Evolutionary conservation across 1,284 basidiomycete genomes (phyloP), one percentile per base, ranked within the genome.

Genomic region (Cystobasidium pallidum): DNA sequence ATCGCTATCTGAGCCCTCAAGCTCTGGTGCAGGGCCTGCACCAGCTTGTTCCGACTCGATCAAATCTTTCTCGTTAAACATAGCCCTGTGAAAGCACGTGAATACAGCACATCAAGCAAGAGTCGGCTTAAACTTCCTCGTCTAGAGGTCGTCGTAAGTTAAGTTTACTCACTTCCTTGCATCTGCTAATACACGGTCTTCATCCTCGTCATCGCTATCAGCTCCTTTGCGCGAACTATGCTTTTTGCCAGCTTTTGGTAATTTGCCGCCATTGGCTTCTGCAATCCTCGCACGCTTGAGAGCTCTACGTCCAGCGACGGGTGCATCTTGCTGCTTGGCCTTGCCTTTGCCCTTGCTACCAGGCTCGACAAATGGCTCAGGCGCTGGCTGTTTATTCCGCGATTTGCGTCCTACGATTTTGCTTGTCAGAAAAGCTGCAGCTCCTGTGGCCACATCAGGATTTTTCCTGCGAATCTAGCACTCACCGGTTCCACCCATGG

Each of bases 1-100:
- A 26, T 65, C 62, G 26, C 62, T 65, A 11, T 49, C 32, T 65
- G 6, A 49, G 24, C 45, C 47, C 66, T 74, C 54, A 28, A 49
- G 73, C 59, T 41, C 57, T 52, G n/a, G 75, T 64, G 26, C 70
- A 55, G 68, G 75, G 72, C 11, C 72, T 24, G 17, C 67, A 45
- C 67, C 72, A 32, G 67, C 55, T 17, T 34, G 58, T 15, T 72
- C 66, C 30, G 78, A 78, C 52, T 73, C 77, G 28, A 76, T 64
- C 39, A 79, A 72, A 72, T 79, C 78, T 55, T 77, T 73, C n/a
- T 77, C 75, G 66, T 76, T 72, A 68, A 78, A 78, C 30, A 78
- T 74, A 13, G 77, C 76, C 11, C 77, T 78, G 70, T 21, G 19
- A 30, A n/a, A 51, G 61, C 55, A 54, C 34, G 49, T 63, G 57